Percentiles rank a stretch among this genome's conserved stretches.
phyloP scores from a whole-genome alignment of 2,329 filamentous ascomycete species.

The Beauveria bassiana region DNA sequence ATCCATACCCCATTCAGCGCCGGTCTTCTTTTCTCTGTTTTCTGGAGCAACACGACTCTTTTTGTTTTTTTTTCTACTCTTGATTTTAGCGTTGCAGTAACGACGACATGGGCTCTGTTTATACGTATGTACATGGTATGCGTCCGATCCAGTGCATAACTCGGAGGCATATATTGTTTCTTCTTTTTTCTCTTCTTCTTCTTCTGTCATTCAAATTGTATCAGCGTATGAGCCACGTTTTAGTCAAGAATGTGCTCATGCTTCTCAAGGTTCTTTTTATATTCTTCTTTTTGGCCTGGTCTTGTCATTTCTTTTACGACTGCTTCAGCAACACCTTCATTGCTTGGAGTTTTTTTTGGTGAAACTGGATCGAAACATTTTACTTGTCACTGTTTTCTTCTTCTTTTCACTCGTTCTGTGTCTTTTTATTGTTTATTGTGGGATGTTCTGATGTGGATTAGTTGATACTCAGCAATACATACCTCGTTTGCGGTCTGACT shows the following conservation, averaged over 20 bases:
- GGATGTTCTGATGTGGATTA: slow-evolving; percentile 5
- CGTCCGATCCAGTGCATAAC: slow-evolving; percentile 1
- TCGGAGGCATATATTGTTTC: not conserved
- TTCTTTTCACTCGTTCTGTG: slow-evolving; percentile 17
- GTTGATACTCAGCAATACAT: slow-evolving; percentile 7
- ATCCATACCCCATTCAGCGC: not conserved
- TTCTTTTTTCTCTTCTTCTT: not conserved
- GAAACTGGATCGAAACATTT: slow-evolving; percentile 8
- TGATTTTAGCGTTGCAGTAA: slow-evolving; percentile 9
- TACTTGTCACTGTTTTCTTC: not conserved
- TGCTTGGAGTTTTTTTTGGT: slow-evolving; percentile 12
- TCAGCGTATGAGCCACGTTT: not conserved
- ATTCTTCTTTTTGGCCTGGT: slow-evolving; percentile 4
- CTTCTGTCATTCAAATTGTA: not conserved
- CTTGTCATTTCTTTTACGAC: slow-evolving; percentile 12
- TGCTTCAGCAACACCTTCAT: slow-evolving; percentile 11
- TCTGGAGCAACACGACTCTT: not conserved
- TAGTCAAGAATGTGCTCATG: not conserved
- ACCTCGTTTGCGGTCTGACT: not conserved
- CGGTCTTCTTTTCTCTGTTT: not conserved
- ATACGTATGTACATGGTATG: slow-evolving; percentile 6
- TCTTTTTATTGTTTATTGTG: slow-evolving; percentile 16
- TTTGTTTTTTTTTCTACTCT: not conserved
- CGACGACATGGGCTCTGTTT: slow-evolving; percentile 9
- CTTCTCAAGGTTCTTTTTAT: not conserved